Base-by-base conservation (phyloP, 306 rosid species). In the Betula pendula region DNA sequence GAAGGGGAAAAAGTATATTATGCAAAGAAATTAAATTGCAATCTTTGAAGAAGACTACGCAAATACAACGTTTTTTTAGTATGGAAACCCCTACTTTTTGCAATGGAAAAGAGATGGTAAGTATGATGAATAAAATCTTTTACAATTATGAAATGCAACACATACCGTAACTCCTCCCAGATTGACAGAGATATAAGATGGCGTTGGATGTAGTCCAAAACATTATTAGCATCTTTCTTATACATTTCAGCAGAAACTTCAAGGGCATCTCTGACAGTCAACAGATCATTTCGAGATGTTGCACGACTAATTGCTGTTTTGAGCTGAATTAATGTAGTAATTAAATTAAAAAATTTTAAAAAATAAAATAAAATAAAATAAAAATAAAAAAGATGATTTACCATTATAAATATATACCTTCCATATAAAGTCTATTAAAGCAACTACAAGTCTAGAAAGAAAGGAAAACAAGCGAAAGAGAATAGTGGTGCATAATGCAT, bases 81-180 rank as follows among this genome's bases (percentile, higher is more conserved):
- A 22, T 56, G 63, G 6, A 35, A 65, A 65, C 48, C 35, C 48
- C 16, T 1, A 38, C 14, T 38, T 31, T 3, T 3, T 5, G 13
- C 33, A 17, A 35, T 3, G 27, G 16, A 66, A 66, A 38, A 66
- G 35, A 66, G 45, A 40, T n/a, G 15, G 16, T 11, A 3, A 38
- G 70, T 58, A 62, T 38, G 16, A 79, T 73, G 33, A 67, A 65
- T 69, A 68, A 60, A 75, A 75, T 25, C 44, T 43, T 2, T 63
- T 72, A 72, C 70, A 80, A 80, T 68, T 55, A 80, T 31, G 52
- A 78, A 29, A 72, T 15, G 72, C 43, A 68, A 76, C 43, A 35
- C 86, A 76, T 80, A 95, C 99, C 99, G 91, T 81, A 91, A 73
- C 72, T 95, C 97, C 90, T 92, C 99, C 99, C 99, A 92, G 77